Conservation (phyloP, 2,329 filamentous ascomycete species). For the Xylariaceae sp. region DNA sequence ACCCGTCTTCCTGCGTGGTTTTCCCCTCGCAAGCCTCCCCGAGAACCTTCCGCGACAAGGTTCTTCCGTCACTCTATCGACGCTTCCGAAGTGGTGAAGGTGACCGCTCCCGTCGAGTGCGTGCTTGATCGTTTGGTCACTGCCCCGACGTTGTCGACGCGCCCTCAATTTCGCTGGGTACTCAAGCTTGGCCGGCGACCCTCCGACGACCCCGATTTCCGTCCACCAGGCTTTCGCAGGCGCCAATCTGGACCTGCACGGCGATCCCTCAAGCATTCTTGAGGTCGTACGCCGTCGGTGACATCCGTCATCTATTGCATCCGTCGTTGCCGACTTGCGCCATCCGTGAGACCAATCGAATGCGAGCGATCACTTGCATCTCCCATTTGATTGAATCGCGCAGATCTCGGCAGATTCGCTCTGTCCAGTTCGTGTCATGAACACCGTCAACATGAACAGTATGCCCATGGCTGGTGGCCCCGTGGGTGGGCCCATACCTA, state of each 20-base stretch:
- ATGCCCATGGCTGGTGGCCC: constrained; percentile 67
- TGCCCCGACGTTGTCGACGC: constrained; percentile 20
- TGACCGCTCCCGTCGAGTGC: no score
- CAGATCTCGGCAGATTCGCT: constrained; percentile 33
- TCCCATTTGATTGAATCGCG: constrained; percentile 24
- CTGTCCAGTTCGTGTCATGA: constrained; percentile 46
- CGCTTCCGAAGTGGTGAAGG: background rate
- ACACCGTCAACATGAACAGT: constrained; percentile 64
- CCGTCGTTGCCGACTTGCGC: constrained; percentile 3
- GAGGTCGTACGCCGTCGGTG: constrained; percentile 6
- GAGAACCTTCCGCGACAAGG: constrained; percentile 14
- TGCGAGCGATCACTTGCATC: constrained; percentile 23
- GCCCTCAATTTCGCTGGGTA: constrained; percentile 15
- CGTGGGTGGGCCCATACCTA: constrained; percentile 58
- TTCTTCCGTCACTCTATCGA: background rate
- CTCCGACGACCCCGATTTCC: constrained; percentile 15
- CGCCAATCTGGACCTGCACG: constrained; percentile 5
- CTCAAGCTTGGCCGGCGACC: constrained; percentile 13
- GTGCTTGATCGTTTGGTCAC: background rate
- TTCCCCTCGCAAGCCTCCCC: constrained; percentile 12
- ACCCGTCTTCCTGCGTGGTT: constrained; percentile 17
- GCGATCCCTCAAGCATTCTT: constrained; percentile 1
- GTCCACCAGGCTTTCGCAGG: constrained; percentile 3
- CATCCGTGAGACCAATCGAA: constrained; percentile 20
- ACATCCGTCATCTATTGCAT: constrained; percentile 1